Percentiles rank a stretch among this genome's conserved stretches.
Evolutionary conservation across 371 early-diverging fungal genomes (phyloP).

Genomic region (Mortierella sp.): DNA sequence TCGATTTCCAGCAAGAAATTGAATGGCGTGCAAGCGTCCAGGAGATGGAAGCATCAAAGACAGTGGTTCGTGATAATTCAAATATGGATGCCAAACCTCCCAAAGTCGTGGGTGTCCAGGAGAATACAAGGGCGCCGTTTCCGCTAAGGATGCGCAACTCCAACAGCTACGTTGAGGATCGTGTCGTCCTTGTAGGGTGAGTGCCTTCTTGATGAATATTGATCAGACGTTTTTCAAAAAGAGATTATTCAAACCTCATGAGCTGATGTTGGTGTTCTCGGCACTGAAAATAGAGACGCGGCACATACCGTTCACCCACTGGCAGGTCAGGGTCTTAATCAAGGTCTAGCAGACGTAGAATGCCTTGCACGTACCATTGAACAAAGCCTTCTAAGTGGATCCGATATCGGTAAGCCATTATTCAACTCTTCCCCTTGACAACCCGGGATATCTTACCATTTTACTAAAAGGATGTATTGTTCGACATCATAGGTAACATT

Average conservation of each 20-base stretch:
- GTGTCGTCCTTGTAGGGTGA: slow-evolving; percentile 91
- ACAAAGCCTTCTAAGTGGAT: slow-evolving; percentile 74
- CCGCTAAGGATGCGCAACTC: slow-evolving; percentile 87
- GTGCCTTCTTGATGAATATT: not conserved
- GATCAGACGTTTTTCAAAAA: too few relatives aligned
- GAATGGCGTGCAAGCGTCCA: slow-evolving; percentile 69
- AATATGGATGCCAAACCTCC: slow-evolving; percentile 62
- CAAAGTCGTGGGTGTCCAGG: slow-evolving; percentile 68
- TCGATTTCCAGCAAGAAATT: slow-evolving; percentile 69
- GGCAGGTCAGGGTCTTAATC: slow-evolving; percentile 96
- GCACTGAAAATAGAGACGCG: slow-evolving; percentile 78
- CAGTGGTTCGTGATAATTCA: slow-evolving; percentile 25
- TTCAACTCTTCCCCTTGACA: not conserved
- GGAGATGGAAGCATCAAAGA: slow-evolving; percentile 49
- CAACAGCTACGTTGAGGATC: slow-evolving; percentile 74
- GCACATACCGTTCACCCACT: slow-evolving; percentile 97
- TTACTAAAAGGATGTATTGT: slow-evolving; percentile 1
- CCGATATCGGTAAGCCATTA: slow-evolving; percentile 76
- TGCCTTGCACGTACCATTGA: slow-evolving; percentile 71
- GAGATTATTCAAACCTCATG: too few relatives aligned
- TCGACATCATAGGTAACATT: slow-evolving; percentile 56
- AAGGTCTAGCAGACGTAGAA: slow-evolving; percentile 89
- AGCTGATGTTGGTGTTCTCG: not conserved
- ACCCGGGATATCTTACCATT: slow-evolving; percentile 17
- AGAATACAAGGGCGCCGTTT: slow-evolving; percentile 82